phyloP scores from a whole-genome alignment of 2,329 filamentous ascomycete genomes.

The Dactylellina haptotyla region DNA sequence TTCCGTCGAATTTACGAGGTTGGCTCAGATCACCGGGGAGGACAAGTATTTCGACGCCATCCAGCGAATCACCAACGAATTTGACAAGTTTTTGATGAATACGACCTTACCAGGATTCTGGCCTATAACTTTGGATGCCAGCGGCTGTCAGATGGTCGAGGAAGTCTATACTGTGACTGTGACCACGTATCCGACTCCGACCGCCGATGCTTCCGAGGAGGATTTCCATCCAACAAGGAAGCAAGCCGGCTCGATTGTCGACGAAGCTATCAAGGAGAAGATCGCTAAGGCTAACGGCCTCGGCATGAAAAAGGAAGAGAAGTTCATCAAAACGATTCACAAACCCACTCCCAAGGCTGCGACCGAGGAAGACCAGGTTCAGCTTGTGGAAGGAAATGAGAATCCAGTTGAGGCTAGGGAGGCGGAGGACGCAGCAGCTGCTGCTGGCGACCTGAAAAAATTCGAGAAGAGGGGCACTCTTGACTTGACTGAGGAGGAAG shows the following conservation, averaged over 20 bases:
- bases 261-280: constrained; percentile 3
- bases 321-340: background rate
- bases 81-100: constrained; percentile 77
- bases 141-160: constrained; percentile 75
- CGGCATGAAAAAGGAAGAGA: background rate
- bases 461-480: constrained; percentile 7
- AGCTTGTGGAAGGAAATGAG: background rate
- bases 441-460: background rate
- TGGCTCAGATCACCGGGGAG: constrained; percentile 84
- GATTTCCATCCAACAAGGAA: constrained; percentile 13
- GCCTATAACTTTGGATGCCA: constrained; percentile 79
- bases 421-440: background rate
- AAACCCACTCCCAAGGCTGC: constrained; percentile 20
- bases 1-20: constrained; percentile 85
- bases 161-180: constrained; percentile 43
- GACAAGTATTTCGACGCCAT: constrained; percentile 90
- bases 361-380: constrained; percentile 36
- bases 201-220: constrained; percentile 57
- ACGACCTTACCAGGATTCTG: constrained; percentile 82
- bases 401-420: background rate
- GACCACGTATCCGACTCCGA: constrained; percentile 56
- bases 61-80: constrained; percentile 81
- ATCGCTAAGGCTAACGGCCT: background rate
- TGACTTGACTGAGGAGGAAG: constrained; percentile 14
- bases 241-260: constrained; percentile 18